Percentiles rank a stretch among this genome's conserved stretches.
Evolutionary conservation across 2,329 filamentous ascomycete species (phyloP).

Genomic region (Dryadomyces quercivorus): DNA sequence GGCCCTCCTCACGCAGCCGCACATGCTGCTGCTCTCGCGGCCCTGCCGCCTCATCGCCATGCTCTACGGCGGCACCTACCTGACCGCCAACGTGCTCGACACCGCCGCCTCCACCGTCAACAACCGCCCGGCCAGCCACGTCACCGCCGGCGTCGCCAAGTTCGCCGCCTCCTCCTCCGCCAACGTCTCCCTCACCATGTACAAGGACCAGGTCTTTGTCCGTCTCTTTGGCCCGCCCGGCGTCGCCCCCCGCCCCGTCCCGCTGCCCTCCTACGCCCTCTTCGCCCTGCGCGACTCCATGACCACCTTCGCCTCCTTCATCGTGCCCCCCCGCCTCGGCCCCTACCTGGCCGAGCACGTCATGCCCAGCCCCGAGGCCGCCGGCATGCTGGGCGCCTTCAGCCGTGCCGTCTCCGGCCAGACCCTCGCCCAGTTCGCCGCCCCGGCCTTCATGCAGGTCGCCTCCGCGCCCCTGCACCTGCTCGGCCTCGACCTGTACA

Average conservation of each 20-base stretch:
- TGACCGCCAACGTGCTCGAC: conserved; percentile 79
- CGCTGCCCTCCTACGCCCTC: conserved; percentile 58
- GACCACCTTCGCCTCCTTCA: conserved; percentile 88
- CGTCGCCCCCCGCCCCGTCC: conserved; percentile 42
- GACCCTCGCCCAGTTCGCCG: conserved; percentile 64
- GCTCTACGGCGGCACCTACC: conserved; percentile 81
- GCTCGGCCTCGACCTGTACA: conserved; percentile 77
- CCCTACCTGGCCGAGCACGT: conserved; percentile 43
- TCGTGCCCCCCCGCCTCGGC: conserved; percentile 68
- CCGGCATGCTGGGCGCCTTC: conserved; percentile 24
- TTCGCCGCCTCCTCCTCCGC: conserved; percentile 70
- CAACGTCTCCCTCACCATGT: conserved; percentile 76
- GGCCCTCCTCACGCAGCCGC: conserved; percentile 46
- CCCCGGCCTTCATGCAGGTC: conserved; percentile 68
- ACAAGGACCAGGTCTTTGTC: conserved; percentile 82
- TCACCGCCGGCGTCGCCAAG: conserved; percentile 66
- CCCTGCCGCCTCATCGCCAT: conserved; percentile 59
- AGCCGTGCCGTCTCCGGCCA: conserved; percentile 33
- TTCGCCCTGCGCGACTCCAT: conserved; percentile 76
- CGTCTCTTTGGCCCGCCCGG: conserved; percentile 61
- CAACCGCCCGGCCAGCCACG: conserved; percentile 42
- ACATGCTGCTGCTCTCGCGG: conserved; percentile 47
- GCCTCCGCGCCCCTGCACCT: conserved; percentile 75
- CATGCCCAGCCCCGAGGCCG: not conserved
- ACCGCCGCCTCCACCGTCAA: conserved; percentile 57